A percentile compares a stretch with the other conserved stretches of the same genome.
Evolutionary conservation across 2,329 filamentous ascomycete species (phyloP).

Genomic region (Tricladium varicosporioides): DNA sequence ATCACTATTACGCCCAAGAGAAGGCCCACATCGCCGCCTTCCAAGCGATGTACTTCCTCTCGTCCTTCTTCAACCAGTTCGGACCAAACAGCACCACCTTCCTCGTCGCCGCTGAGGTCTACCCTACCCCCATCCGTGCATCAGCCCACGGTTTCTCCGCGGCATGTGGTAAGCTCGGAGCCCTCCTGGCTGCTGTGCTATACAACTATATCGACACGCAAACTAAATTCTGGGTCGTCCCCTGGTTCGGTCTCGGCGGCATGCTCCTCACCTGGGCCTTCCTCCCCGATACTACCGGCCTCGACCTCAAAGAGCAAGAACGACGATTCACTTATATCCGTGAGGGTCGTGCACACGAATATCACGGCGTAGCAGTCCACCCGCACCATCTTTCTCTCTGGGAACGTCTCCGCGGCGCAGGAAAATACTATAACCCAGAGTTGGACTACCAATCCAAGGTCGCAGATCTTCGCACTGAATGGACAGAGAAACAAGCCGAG

Average conservation of each 20-base stretch:
- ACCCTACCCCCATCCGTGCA: constrained; percentile 88
- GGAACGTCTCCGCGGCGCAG: constrained; percentile 76
- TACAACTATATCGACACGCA: constrained; percentile 92
- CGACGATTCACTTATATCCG: constrained; percentile 88
- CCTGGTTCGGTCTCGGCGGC: constrained; percentile 90
- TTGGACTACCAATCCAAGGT: constrained; percentile 83
- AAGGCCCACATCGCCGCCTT: constrained; percentile 75
- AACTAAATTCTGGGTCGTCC: constrained; percentile 86
- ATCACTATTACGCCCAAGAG: constrained; percentile 71
- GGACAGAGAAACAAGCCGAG: constrained; percentile 54
- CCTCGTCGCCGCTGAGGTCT: constrained; percentile 94
- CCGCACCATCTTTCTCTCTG: constrained; percentile 83
- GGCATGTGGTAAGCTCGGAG: constrained; percentile 83
- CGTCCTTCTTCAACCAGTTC: constrained; percentile 99
- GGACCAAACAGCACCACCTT: constrained; percentile 92
- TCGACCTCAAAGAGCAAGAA: constrained; percentile 96
- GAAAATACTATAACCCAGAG: constrained; percentile 80
- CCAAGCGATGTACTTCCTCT: constrained; percentile 98
- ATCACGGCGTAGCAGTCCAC: constrained; percentile 92
- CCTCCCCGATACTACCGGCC: constrained; percentile 94
- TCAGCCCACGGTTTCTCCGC: constrained; percentile 95
- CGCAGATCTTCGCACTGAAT: constrained; percentile 70
- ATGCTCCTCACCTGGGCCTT: constrained; percentile 81
- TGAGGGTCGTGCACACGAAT: constrained; percentile 72
- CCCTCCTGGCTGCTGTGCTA: constrained; percentile 79